Base-by-base conservation (phyloP, 1,284 basidiomycete species). In the Austroboletus rostrupii region DNA sequence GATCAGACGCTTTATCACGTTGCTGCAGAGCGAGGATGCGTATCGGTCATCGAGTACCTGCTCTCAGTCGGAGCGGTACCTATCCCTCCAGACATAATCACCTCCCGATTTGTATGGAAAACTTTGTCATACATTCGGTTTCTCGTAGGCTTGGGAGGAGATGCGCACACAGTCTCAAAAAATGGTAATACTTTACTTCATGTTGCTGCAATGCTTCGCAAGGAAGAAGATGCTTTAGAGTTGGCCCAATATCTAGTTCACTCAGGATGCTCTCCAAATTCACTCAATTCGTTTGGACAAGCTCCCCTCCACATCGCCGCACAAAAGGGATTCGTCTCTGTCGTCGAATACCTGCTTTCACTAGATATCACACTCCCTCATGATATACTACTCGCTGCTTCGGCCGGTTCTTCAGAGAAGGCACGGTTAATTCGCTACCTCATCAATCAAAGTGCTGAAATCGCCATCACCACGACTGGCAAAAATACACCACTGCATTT, bases 161-260 rank as follows among this genome's bases (percentile, higher is more conserved):
- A 56, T 14, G 12, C 41, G 9, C 44, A 43, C 7, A 6, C 44
- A 6, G 2, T 43, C 21, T 2, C 44, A 8, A 11, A 43, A 14
- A 16, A 45, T 5, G 53, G 48, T 0, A 26, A 49, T n/a, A 56
- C 44, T 1, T 16, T 58, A 31, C 21, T 61, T 1, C 57, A 58
- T 36, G 2, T 39, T 7, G 46, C 39, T 16, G 45, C 19, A 1
- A 11, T 0, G 1, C 5, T 43, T 19, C 9, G 10, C 19, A 10
- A 8, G 1, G 47, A 47, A 20, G 9, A 28, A 1, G 35, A 39
- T 0, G 23, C 39, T 5, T 38, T 56, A 39, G 28, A 43, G 6
- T n/a, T 52, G 13, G 13, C 7, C 1, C 31, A 46, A n/a, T 2
- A 13, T 1, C 29, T 57, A 7, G 47, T 47, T 5, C 7, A 20